phyloP scores from a whole-genome alignment of 768 basidiomycete genomes.

The Amanita jacksonii region DNA sequence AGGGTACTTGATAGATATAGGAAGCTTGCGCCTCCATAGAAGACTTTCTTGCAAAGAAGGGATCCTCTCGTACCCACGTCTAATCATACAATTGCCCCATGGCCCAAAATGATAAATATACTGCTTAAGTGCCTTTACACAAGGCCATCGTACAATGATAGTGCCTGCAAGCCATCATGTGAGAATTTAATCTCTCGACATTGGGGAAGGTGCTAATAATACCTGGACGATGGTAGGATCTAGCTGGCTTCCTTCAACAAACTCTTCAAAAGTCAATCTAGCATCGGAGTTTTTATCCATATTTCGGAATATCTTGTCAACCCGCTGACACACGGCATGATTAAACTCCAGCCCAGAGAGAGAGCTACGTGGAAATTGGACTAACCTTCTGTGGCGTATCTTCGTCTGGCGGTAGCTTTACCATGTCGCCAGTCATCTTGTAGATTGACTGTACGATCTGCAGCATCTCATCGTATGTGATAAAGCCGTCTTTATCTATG shows the following conservation, averaged over 20 bases:
- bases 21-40: slow-evolving; percentile 26
- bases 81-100: slow-evolving; percentile 1
- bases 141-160: slow-evolving; percentile 92
- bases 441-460: slow-evolving; percentile 97
- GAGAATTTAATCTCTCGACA: not conserved
- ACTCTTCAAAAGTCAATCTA: slow-evolving; percentile 90
- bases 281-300: slow-evolving; percentile 98
- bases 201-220: not conserved
- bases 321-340: slow-evolving; percentile 50
- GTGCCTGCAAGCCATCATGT: slow-evolving; percentile 61
- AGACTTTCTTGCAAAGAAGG: not conserved
- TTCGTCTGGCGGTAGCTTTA: slow-evolving; percentile 95
- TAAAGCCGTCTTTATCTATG: slow-evolving; percentile 95
- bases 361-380: slow-evolving; percentile 5
- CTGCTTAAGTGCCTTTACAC: slow-evolving; percentile 39
- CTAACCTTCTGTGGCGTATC: slow-evolving; percentile 96
- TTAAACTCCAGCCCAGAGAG: not conserved
- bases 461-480: slow-evolving; percentile 99
- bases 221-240: slow-evolving; percentile 99
- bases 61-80: not conserved
- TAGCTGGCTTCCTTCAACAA: slow-evolving; percentile 96
- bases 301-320: slow-evolving; percentile 96
- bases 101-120: not conserved
- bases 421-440: slow-evolving; percentile 99
- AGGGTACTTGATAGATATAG: slow-evolving; percentile 74